A percentile compares a stretch with the other conserved stretches of the same genome.
Evolutionary conservation across 2,329 filamentous ascomycete species (phyloP).

Genomic region (Paecilomyces dactylethromorphus): DNA sequence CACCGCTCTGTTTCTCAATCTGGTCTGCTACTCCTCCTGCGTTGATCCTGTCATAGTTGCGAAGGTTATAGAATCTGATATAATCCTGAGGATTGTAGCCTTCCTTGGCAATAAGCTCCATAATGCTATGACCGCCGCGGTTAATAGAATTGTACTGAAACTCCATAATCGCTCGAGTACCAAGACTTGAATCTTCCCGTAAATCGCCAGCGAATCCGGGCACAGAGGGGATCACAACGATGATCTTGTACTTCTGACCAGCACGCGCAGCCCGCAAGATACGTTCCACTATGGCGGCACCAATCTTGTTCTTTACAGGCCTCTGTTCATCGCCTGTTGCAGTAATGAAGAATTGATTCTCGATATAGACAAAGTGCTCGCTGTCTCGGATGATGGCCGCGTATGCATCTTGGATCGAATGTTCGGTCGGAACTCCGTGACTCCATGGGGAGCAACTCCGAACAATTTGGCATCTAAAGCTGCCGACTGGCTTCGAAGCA

Average conservation of each 20-base stretch:
- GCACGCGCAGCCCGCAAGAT: slow-evolving; percentile 75
- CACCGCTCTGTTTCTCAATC: slow-evolving; percentile 36
- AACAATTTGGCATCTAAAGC: slow-evolving; percentile 43
- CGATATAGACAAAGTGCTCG: slow-evolving; percentile 91
- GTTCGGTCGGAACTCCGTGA: slow-evolving; percentile 75
- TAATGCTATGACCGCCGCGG: slow-evolving; percentile 86
- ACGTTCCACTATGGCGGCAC: slow-evolving; percentile 86
- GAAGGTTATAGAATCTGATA: slow-evolving; percentile 90
- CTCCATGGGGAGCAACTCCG: slow-evolving; percentile 93
- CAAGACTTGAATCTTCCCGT: slow-evolving; percentile 71
- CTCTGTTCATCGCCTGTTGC: slow-evolving; percentile 79
- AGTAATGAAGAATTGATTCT: slow-evolving; percentile 98
- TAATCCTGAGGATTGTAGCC: slow-evolving; percentile 76
- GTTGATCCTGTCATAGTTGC: slow-evolving; percentile 88
- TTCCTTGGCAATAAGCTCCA: slow-evolving; percentile 65
- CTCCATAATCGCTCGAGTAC: slow-evolving; percentile 94
- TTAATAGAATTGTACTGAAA: slow-evolving; percentile 97
- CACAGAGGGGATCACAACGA: slow-evolving; percentile 82
- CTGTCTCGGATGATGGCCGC: slow-evolving; percentile 77
- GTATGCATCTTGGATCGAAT: slow-evolving; percentile 83
- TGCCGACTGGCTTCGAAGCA: slow-evolving; percentile 18
- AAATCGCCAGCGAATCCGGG: slow-evolving; percentile 93
- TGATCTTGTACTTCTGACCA: slow-evolving; percentile 79
- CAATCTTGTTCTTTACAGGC: slow-evolving; percentile 84
- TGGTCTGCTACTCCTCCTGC: slow-evolving; percentile 26